phyloP scores from a whole-genome alignment of 169 alveolate genomes.

The Plasmodium gonderi region DNA sequence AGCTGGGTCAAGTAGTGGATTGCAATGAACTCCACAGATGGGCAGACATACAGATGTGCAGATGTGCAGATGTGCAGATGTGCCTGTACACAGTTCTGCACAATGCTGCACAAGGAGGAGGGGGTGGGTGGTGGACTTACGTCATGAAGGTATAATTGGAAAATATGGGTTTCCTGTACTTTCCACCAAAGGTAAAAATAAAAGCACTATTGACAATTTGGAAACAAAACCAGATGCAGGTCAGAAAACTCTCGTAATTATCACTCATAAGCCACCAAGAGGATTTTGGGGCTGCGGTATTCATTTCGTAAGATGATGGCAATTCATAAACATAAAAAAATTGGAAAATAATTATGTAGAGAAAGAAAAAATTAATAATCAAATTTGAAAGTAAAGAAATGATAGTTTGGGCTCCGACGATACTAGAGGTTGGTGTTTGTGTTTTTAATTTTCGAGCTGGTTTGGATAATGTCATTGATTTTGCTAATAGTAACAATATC shows the following conservation, averaged over 20 bases:
- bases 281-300: constrained; percentile 80
- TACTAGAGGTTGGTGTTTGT: constrained; percentile 90
- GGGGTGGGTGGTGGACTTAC: too few relatives aligned
- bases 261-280: constrained; percentile 92
- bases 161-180: constrained; percentile 83
- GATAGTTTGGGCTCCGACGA: constrained; percentile 88
- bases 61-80: not conserved
- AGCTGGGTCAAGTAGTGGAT: too few relatives aligned
- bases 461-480: constrained; percentile 85
- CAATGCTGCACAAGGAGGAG: not conserved
- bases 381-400: constrained; percentile 84
- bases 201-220: constrained; percentile 90
- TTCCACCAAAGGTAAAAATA: constrained; percentile 89
- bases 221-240: constrained; percentile 87
- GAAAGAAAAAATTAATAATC: constrained; percentile 77
- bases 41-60: too few relatives aligned
- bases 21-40: too few relatives aligned
- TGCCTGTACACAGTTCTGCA: not conserved
- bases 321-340: constrained; percentile 72
- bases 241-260: constrained; percentile 89
- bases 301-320: constrained; percentile 80
- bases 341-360: constrained; percentile 72
- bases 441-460: constrained; percentile 85
- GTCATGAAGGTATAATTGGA: constrained; percentile 83
- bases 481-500: constrained; percentile 82